These are phyloP conservation scores for Gleditsia sinensis DNA, from an alignment of 306 rosid genomes.

Conservation along the genomic window DNA sequence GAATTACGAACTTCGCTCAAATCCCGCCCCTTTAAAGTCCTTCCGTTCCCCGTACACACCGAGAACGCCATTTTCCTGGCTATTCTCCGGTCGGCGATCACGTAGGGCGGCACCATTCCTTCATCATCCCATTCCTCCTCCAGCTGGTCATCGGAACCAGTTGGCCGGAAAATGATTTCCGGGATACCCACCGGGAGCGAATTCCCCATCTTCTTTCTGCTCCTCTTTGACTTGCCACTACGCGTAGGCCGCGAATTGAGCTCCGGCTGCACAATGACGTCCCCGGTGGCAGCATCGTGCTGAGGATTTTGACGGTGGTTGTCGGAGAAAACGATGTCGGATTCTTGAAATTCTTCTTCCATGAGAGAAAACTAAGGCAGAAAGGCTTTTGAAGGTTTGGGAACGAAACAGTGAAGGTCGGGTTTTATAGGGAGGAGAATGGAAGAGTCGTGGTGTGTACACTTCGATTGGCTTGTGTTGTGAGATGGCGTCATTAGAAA, in stretches of 20 bases:
- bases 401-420: conserved; percentile 20
- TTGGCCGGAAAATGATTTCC: conserved; percentile 3
- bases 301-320: background rate
- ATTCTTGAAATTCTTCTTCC: conserved; percentile 65
- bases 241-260: background rate
- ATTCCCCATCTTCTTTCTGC: conserved; percentile 10
- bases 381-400: background rate
- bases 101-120: conserved; percentile 63
- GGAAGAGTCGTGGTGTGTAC: conserved; percentile 35
- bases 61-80: conserved; percentile 65
- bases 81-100: conserved; percentile 46
- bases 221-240: background rate
- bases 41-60: conserved; percentile 60
- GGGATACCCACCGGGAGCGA: conserved; percentile 63
- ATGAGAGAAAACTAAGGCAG: conserved; percentile 21
- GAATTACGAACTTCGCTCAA: conserved; percentile 72
- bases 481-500: background rate
- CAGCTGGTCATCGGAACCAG: conserved; percentile 13
- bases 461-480: conserved; percentile 29
- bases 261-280: background rate
- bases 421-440: conserved; percentile 24
- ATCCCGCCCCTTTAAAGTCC: conserved; percentile 71
- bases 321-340: conserved; percentile 62
- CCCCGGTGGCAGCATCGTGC: background rate
- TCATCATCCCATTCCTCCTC: conserved; percentile 44